Evolutionary conservation across 257 asterid genomes (phyloP).

Genomic region (Ajuga chamaepitys): DNA sequence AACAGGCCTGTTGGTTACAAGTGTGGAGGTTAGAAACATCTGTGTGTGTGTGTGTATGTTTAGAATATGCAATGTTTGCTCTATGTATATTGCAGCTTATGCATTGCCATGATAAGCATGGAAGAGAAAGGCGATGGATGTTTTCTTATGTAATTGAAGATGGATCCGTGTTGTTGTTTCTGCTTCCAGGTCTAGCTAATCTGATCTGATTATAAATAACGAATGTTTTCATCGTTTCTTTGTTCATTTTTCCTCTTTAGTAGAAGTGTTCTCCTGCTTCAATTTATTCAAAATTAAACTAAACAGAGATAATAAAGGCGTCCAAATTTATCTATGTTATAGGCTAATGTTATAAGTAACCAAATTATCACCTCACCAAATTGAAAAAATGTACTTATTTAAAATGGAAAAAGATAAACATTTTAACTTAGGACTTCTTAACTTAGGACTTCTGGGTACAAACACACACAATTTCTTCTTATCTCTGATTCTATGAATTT

Average conservation of each 20-base stretch:
- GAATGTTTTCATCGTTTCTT: background rate
- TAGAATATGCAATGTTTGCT: background rate
- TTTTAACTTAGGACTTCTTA: no score
- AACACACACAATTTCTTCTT: no score
- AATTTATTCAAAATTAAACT: background rate
- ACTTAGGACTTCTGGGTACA: no score
- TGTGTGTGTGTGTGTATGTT: no score
- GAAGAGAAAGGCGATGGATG: background rate
- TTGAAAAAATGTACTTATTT: no score
- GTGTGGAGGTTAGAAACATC: slow-evolving; percentile 50
- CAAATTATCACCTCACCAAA: no score
- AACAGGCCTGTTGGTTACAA: slow-evolving; percentile 72
- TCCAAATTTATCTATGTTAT: no score
- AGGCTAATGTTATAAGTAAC: no score
- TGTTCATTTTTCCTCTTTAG: background rate
- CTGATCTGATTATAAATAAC: background rate
- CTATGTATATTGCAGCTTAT: slow-evolving; percentile 2
- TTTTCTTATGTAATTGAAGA: background rate
- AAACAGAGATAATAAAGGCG: no score
- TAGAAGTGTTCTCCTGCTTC: background rate
- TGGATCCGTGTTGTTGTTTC: background rate
- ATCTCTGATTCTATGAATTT: no score
- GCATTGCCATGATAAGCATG: background rate
- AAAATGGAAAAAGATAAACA: no score
- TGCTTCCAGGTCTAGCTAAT: background rate